A percentile compares a stretch with the other conserved stretches of the same genome.
These are phyloP conservation scores for Isabelozyma gotoi DNA, from an alignment of 805 yeast genomes.

Conservation along the genomic window DNA sequence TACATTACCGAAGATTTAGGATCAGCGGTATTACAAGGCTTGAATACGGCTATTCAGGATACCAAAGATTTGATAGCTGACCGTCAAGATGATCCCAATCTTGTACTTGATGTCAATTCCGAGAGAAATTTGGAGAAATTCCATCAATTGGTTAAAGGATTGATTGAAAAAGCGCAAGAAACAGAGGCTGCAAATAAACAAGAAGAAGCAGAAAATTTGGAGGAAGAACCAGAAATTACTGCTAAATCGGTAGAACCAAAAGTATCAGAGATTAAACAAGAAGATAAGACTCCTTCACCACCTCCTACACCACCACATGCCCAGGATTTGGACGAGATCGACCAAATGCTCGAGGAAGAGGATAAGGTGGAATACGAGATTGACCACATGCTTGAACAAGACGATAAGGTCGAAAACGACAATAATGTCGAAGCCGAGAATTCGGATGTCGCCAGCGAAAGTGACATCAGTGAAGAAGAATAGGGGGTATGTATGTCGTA, in stretches of 20 bases:
- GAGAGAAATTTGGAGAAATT: conserved; percentile 32
- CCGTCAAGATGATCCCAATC: conserved; percentile 24
- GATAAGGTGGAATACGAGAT: conserved; percentile 38
- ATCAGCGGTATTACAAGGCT: conserved; percentile 27
- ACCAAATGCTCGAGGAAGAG: conserved; percentile 25
- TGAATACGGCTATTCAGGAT: conserved; percentile 32
- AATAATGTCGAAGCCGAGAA: too few species aligned
- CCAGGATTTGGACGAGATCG: conserved; percentile 7
- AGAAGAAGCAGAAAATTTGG: conserved; percentile 1
- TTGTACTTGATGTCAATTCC: conserved; percentile 29
- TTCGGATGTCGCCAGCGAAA: too few species aligned
- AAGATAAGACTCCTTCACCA: conserved; percentile 5
- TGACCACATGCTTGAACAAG: not conserved
- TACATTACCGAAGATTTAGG: conserved; percentile 27
- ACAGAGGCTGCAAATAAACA: conserved; percentile 12
- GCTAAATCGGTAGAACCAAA: not conserved
- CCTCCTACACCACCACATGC: not conserved
- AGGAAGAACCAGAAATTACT: conserved; percentile 3
- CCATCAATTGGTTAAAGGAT: conserved; percentile 20
- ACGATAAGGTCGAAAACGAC: not conserved
- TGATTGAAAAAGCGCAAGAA: conserved; percentile 21
- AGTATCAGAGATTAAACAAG: conserved; percentile 16
- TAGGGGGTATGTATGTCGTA: too few species aligned
- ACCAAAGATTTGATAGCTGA: conserved; percentile 25
- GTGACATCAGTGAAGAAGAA: not conserved